Evolutionary conservation across 139 green algal species (phyloP).

Genomic region (Picochlorum sp.): DNA sequence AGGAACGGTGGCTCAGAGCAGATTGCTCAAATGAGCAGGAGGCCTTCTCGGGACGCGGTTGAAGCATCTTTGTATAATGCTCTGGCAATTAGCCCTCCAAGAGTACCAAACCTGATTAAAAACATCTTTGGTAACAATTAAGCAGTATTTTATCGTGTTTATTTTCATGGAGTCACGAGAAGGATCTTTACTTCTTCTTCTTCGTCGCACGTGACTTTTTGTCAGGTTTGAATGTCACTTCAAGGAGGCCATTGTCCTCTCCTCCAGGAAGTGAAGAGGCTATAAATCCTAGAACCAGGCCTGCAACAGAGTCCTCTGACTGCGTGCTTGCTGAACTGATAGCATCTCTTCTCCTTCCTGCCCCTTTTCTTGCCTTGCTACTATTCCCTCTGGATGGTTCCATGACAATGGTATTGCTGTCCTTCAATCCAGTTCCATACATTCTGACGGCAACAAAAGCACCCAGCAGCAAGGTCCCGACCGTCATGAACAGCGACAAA

Average conservation of each 20-base stretch:
- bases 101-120: too few relatives aligned
- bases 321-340: too few relatives aligned
- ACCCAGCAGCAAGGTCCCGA: constrained; percentile 27
- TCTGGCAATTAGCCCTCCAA: too few relatives aligned
- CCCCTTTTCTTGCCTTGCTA: neutral
- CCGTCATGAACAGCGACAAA: constrained; percentile 25
- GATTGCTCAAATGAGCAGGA: constrained; percentile 15
- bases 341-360: neutral
- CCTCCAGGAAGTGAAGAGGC: too few relatives aligned
- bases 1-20: neutral
- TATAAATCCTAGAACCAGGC: neutral
- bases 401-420: neutral
- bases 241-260: neutral
- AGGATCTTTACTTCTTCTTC: too few relatives aligned
- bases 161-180: too few relatives aligned
- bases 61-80: constrained; percentile 15
- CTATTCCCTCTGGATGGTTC: neutral
- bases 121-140: too few relatives aligned
- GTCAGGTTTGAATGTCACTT: neutral
- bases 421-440: constrained; percentile 23
- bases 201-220: too few relatives aligned
- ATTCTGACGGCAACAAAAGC: constrained; percentile 20
- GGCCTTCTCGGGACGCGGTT: constrained; percentile 3
- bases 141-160: too few relatives aligned
- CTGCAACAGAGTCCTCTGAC: too few relatives aligned